Percentiles rank a stretch among this genome's conserved stretches.
Evolutionary conservation across 371 early-diverging fungal species (phyloP).

Genomic region (Batkoa obscura): DNA sequence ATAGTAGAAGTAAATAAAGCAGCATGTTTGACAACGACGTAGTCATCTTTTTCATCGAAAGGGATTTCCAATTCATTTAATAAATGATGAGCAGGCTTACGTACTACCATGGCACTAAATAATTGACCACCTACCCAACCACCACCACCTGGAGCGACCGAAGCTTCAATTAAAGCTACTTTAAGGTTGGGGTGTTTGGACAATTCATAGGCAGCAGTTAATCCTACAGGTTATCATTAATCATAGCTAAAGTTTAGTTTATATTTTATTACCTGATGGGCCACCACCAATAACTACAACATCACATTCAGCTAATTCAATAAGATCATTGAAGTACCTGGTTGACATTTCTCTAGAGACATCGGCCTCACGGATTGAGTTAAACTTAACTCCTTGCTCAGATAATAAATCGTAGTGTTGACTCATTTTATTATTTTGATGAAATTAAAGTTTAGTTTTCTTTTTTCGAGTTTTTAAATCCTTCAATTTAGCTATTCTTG

Average conservation of each 20-base stretch:
- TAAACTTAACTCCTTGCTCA: slow-evolving; percentile 28
- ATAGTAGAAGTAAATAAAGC: slow-evolving; percentile 59
- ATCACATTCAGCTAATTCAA: slow-evolving; percentile 41
- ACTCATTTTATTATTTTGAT: too few relatives aligned
- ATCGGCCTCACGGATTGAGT: slow-evolving; percentile 38
- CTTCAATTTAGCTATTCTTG: too few relatives aligned
- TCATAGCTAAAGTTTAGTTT: neutral
- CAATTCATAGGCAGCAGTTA: slow-evolving; percentile 44
- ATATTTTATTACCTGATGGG: slow-evolving; percentile 23
- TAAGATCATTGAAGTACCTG: slow-evolving; percentile 43
- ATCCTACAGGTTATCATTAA: slow-evolving; percentile 12
- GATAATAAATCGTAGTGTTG: too few relatives aligned
- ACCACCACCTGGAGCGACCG: slow-evolving; percentile 47
- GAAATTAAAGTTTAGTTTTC: too few relatives aligned
- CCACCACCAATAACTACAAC: slow-evolving; percentile 60
- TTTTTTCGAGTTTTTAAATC: too few relatives aligned
- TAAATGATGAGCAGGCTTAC: slow-evolving; percentile 48
- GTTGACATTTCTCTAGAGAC: slow-evolving; percentile 52
- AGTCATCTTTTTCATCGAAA: slow-evolving; percentile 51
- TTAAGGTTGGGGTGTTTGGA: slow-evolving; percentile 41
- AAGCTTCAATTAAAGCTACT: slow-evolving; percentile 44
- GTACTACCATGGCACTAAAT: slow-evolving; percentile 42
- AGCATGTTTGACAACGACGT: slow-evolving; percentile 50
- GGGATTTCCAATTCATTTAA: slow-evolving; percentile 41
- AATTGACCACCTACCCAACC: slow-evolving; percentile 65